phyloP scores from a whole-genome alignment of 2,329 filamentous ascomycete genomes.

The Trichophyton schoenleinii region DNA sequence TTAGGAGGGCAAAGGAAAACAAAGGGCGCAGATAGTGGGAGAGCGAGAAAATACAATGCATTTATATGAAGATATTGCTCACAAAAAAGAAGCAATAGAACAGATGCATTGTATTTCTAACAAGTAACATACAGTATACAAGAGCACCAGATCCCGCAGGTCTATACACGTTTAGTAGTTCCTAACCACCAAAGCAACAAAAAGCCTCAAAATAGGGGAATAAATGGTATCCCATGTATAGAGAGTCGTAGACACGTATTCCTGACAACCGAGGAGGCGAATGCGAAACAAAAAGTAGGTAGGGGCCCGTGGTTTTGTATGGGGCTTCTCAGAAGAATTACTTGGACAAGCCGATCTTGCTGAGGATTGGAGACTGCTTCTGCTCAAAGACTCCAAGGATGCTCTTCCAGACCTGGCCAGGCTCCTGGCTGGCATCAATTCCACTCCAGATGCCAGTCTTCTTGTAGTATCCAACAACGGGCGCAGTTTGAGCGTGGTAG shows the following conservation, averaged over 20 bases:
- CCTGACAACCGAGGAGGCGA: neutral
- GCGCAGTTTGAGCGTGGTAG: conserved; percentile 86
- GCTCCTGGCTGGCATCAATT: conserved; percentile 91
- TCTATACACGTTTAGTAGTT: conserved; percentile 11
- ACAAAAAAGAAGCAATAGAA: conserved; percentile 4
- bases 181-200: conserved; percentile 8
- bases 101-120: conserved; percentile 6
- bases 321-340: conserved; percentile 19
- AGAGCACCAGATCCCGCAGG: conserved; percentile 8
- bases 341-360: conserved; percentile 44
- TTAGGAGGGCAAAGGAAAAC: neutral
- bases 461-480: conserved; percentile 93
- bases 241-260: conserved; percentile 12
- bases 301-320: neutral
- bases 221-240: conserved; percentile 6
- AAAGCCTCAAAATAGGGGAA: conserved; percentile 5
- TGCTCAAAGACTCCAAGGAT: conserved; percentile 72
- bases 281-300: conserved; percentile 5
- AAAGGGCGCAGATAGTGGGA: conserved; percentile 1
- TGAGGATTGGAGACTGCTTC: conserved; percentile 39
- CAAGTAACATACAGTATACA: conserved; percentile 10
- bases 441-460: conserved; percentile 94
- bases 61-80: conserved; percentile 5
- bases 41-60: conserved; percentile 10
- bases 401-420: conserved; percentile 83